phyloP scores from a whole-genome alignment of 2,329 filamentous ascomycete species.

The Trichoderma guizhouense region DNA sequence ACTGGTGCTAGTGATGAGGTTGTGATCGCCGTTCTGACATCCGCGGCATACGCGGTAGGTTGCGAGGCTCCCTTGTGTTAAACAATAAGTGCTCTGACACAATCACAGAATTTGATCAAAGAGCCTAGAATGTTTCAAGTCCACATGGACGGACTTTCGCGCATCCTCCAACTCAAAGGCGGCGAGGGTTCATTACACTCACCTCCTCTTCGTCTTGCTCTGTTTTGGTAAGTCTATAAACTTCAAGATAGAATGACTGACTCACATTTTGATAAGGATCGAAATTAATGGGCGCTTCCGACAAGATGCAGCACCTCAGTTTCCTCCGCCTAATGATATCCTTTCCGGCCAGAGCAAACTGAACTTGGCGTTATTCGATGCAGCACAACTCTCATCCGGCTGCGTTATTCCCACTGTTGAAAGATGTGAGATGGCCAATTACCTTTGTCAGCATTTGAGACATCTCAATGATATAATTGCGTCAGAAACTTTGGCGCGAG shows the following conservation, averaged over 20 bases:
- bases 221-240: neutral
- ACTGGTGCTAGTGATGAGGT: neutral
- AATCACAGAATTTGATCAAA: neutral
- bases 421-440: neutral
- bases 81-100: neutral
- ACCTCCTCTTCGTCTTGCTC: neutral
- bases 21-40: neutral
- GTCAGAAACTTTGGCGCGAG: neutral
- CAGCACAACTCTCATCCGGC: neutral
- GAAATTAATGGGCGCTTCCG: neutral
- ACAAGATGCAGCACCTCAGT: neutral
- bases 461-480: neutral
- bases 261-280: neutral
- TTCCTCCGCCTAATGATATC: neutral
- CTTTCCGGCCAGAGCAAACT: neutral
- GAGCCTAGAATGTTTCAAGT: neutral
- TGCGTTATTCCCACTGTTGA: neutral
- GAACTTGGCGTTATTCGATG: neutral
- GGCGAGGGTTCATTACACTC: neutral
- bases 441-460: neutral
- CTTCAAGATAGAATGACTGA: neutral
- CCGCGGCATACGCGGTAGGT: neutral
- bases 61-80: neutral
- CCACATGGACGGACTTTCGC: neutral
- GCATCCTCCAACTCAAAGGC: neutral